A percentile compares a stretch with the other conserved stretches of the same genome.
These are phyloP conservation scores for Westerdykella ornata DNA, from an alignment of 2,329 filamentous ascomycete genomes.

Conservation along the genomic window DNA sequence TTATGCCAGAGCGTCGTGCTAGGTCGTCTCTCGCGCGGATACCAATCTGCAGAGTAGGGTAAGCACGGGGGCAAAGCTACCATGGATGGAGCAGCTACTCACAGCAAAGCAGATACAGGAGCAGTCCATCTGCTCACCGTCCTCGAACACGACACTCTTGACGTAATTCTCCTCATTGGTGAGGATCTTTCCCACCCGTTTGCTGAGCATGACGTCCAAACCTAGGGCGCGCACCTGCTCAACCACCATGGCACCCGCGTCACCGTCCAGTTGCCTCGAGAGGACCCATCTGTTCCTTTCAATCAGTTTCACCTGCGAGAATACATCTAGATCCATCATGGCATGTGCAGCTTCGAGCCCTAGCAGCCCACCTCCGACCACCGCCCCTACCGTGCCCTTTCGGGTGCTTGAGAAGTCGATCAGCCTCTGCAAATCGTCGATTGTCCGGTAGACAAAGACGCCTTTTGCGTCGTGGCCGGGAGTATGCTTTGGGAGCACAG, in stretches of 20 bases:
- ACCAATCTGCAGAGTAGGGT: slow-evolving; percentile 52
- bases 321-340: slow-evolving; percentile 78
- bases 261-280: slow-evolving; percentile 71
- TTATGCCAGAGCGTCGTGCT: slow-evolving; percentile 61
- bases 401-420: slow-evolving; percentile 64
- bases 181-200: slow-evolving; percentile 65
- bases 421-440: slow-evolving; percentile 70
- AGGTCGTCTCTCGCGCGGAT: slow-evolving; percentile 76
- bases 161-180: slow-evolving; percentile 62
- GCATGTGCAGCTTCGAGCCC: slow-evolving; percentile 87
- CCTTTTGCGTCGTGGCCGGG: slow-evolving; percentile 73
- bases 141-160: slow-evolving; percentile 69
- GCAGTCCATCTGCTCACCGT: slow-evolving; percentile 69
- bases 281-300: slow-evolving; percentile 80
- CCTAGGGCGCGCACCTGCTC: slow-evolving; percentile 74
- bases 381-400: slow-evolving; percentile 63
- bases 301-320: slow-evolving; percentile 66
- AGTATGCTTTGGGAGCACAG: slow-evolving; percentile 63
- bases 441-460: slow-evolving; percentile 84
- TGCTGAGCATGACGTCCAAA: slow-evolving; percentile 71
- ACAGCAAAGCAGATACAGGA: slow-evolving; percentile 78
- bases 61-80: background rate
- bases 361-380: slow-evolving; percentile 77
- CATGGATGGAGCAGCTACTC: slow-evolving; percentile 18
- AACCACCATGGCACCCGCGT: slow-evolving; percentile 74